These are phyloP conservation scores for Grosmannia penicillata DNA, from an alignment of 2,329 filamentous ascomycete genomes.

Conservation along the genomic window DNA sequence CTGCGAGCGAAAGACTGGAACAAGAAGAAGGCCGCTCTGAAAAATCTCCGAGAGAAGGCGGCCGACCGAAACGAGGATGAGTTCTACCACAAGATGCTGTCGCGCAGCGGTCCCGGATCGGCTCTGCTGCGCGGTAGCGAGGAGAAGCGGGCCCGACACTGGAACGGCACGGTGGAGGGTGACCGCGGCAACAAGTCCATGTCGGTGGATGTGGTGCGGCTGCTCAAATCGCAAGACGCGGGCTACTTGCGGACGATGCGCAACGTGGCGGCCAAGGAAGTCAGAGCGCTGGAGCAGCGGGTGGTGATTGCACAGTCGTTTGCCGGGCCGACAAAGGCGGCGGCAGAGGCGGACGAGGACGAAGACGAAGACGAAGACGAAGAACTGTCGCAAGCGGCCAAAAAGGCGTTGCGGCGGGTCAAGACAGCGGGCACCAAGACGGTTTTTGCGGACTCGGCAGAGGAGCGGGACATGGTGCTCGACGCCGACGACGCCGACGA, in stretches of 20 bases:
- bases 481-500: slow-evolving; percentile 16
- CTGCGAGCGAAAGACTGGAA: slow-evolving; percentile 50
- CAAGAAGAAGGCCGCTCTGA: slow-evolving; percentile 47
- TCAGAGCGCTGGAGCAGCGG: slow-evolving; percentile 37
- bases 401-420: slow-evolving; percentile 4
- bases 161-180: slow-evolving; percentile 40
- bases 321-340: slow-evolving; percentile 17
- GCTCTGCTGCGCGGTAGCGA: slow-evolving; percentile 20
- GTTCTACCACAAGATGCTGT: slow-evolving; percentile 58
- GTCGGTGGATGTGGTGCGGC: slow-evolving; percentile 39
- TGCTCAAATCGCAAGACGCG: slow-evolving; percentile 56
- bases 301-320: slow-evolving; percentile 27
- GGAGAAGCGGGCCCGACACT: slow-evolving; percentile 27
- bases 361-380: slow-evolving; percentile 18
- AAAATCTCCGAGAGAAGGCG: slow-evolving; percentile 44
- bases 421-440: slow-evolving; percentile 27
- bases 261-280: slow-evolving; percentile 44
- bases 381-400: slow-evolving; percentile 7
- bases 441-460: slow-evolving; percentile 29
- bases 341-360: slow-evolving; percentile 16
- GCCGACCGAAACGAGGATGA: slow-evolving; percentile 57
- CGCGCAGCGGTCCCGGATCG: slow-evolving; percentile 36
- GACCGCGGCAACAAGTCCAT: slow-evolving; percentile 42
- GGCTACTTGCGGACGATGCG: slow-evolving; percentile 49
- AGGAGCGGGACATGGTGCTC: slow-evolving; percentile 21